phyloP scores from a whole-genome alignment of 495 filamentous ascomycete genomes.

The Xylaria nigripes region DNA sequence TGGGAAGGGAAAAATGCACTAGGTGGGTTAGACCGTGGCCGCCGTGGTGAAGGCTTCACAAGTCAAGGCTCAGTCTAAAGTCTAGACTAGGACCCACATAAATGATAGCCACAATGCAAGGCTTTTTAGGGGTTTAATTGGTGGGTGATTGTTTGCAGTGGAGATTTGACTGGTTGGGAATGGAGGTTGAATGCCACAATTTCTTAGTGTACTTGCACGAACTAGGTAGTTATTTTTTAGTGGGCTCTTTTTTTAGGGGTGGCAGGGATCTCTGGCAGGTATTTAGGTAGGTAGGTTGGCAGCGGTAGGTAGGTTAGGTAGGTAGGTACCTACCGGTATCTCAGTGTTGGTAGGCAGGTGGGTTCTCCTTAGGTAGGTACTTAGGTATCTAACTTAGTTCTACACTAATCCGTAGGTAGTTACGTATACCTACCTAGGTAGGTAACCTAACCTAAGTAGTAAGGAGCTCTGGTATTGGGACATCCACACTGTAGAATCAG shows the following conservation, averaged over 20 bases:
- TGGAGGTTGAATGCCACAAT: constrained; percentile 2
- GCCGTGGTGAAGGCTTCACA: constrained; percentile 13
- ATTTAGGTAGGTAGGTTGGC: too few relatives aligned
- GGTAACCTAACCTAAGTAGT: background rate
- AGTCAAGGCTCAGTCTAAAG: constrained; percentile 9
- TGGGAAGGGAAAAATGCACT: constrained; percentile 10
- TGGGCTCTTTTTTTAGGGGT: too few relatives aligned
- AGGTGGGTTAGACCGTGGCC: constrained; percentile 8
- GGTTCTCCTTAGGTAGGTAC: background rate
- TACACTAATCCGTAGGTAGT: background rate
- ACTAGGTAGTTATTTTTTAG: too few relatives aligned
- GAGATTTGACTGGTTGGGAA: background rate
- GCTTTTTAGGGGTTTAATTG: background rate
- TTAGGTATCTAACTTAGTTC: background rate
- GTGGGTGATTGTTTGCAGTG: background rate
- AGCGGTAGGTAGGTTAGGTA: too few relatives aligned
- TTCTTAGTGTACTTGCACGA: background rate
- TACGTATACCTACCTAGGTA: background rate
- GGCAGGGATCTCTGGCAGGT: too few relatives aligned
- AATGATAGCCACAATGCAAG: constrained; percentile 1
- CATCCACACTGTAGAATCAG: too few relatives aligned
- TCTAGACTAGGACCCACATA: background rate
- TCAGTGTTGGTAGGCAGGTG: too few relatives aligned
- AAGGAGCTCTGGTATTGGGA: too few relatives aligned
- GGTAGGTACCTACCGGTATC: too few relatives aligned